Evolutionary conservation across 2,329 filamentous ascomycete genomes (phyloP).

Genomic region (Exophiala lecanii-corni): DNA sequence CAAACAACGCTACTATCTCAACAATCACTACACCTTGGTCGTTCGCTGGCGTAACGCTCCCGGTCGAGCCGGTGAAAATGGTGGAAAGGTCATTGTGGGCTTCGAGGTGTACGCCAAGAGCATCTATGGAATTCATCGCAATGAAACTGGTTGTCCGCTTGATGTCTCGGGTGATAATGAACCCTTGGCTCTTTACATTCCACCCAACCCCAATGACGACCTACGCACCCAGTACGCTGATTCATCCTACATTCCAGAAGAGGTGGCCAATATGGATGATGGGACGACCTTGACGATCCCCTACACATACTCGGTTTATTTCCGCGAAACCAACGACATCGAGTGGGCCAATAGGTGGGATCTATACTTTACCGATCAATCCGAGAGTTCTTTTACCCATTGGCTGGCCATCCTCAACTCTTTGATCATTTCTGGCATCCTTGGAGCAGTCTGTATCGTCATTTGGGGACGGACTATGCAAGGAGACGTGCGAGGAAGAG

Average conservation of each 20-base stretch:
- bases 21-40: slow-evolving; percentile 85
- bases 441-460: slow-evolving; percentile 74
- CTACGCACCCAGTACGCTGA: slow-evolving; percentile 53
- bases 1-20: slow-evolving; percentile 65
- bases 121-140: slow-evolving; percentile 59
- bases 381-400: slow-evolving; percentile 74
- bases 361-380: slow-evolving; percentile 82
- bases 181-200: slow-evolving; percentile 65
- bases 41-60: slow-evolving; percentile 71
- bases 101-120: slow-evolving; percentile 91
- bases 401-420: slow-evolving; percentile 89
- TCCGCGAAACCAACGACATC: slow-evolving; percentile 72
- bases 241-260: slow-evolving; percentile 56
- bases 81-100: slow-evolving; percentile 75
- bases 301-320: slow-evolving; percentile 87
- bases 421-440: slow-evolving; percentile 71
- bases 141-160: slow-evolving; percentile 62
- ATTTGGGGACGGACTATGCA: slow-evolving; percentile 75
- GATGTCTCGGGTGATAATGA: slow-evolving; percentile 60
- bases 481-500: slow-evolving; percentile 71
- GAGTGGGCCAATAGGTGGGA: slow-evolving; percentile 87
- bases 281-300: slow-evolving; percentile 67
- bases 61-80: slow-evolving; percentile 62
- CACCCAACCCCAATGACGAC: slow-evolving; percentile 52
- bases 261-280: slow-evolving; percentile 57